These are phyloP conservation scores for Fermentozyma sake DNA, from an alignment of 1,139 yeast genomes.

Conservation along the genomic window DNA sequence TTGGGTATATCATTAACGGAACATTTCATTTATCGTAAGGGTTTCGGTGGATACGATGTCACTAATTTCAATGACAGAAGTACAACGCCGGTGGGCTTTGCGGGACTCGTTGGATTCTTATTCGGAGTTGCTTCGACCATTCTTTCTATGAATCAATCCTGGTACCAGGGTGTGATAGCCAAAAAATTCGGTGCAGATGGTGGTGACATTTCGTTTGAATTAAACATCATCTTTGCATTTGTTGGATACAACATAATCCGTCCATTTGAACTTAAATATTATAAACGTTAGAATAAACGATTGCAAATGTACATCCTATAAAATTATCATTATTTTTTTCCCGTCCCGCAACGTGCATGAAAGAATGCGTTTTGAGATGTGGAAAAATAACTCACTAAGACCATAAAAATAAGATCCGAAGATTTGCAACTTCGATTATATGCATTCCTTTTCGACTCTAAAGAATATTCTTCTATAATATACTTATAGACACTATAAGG, in stretches of 20 bases:
- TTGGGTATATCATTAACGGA: constrained; percentile 67
- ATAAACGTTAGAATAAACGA: constrained; percentile 36
- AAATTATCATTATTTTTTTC: too few species aligned
- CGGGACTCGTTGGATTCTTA: constrained; percentile 74
- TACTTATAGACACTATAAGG: too few species aligned
- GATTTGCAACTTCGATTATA: too few species aligned
- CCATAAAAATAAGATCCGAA: too few species aligned
- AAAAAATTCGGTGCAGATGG: constrained; percentile 58
- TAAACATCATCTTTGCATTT: constrained; percentile 67
- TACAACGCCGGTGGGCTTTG: constrained; percentile 66
- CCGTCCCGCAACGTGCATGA: too few species aligned
- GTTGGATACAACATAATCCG: constrained; percentile 58
- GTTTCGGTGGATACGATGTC: constrained; percentile 57
- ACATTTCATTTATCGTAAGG: constrained; percentile 71
- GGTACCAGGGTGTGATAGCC: constrained; percentile 75
- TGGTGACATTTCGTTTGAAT: constrained; percentile 86
- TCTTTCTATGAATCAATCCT: constrained; percentile 79
- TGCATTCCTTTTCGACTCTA: too few species aligned
- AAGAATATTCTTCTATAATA: too few species aligned
- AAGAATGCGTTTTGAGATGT: too few species aligned
- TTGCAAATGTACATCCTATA: too few species aligned
- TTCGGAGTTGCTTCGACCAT: constrained; percentile 86
- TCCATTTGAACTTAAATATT: constrained; percentile 66
- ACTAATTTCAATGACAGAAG: constrained; percentile 53
- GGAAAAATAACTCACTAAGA: too few species aligned